Evolutionary conservation across 192 early-diverging fungal species (phyloP).

Genomic region (Rhizophagus sp.): DNA sequence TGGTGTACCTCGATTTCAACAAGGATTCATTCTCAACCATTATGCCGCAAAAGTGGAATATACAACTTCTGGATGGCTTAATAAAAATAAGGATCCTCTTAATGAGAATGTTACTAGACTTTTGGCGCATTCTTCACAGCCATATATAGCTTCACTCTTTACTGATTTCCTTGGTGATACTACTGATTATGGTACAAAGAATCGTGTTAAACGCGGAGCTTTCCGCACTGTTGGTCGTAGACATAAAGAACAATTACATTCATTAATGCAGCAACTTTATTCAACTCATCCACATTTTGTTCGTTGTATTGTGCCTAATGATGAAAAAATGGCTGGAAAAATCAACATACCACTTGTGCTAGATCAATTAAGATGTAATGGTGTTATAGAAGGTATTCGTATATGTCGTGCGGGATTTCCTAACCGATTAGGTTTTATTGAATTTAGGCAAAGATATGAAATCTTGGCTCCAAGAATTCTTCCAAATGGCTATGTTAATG

Average conservation of each 20-base stretch:
- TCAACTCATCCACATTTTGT: constrained; percentile 97
- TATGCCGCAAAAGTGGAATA: constrained; percentile 98
- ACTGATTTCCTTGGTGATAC: constrained; percentile 70
- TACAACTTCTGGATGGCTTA: constrained; percentile 85
- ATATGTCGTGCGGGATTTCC: constrained; percentile 96
- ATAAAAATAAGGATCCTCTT: constrained; percentile 98
- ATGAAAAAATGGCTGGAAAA: constrained; percentile 84
- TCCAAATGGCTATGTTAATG: constrained; percentile 84
- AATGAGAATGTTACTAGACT: constrained; percentile 92
- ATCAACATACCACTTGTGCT: constrained; percentile 84
- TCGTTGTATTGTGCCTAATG: constrained; percentile 95
- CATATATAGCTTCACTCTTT: constrained; percentile 80
- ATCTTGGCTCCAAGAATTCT: constrained; percentile 81
- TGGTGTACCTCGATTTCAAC: constrained; percentile 80
- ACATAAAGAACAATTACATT: constrained; percentile 91
- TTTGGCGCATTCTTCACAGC: constrained; percentile 79
- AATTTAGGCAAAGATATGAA: constrained; percentile 95
- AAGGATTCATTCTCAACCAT: constrained; percentile 89
- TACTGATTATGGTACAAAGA: constrained; percentile 36
- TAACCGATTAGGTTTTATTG: constrained; percentile 87
- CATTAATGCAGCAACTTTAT: constrained; percentile 89
- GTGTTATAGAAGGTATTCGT: constrained; percentile 95
- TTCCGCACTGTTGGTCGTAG: constrained; percentile 94
- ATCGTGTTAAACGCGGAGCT: constrained; percentile 73
- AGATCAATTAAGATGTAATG: constrained; percentile 95